Conservation (phyloP, 495 filamentous ascomycete genomes). For the Annulohypoxylon bovei region DNA sequence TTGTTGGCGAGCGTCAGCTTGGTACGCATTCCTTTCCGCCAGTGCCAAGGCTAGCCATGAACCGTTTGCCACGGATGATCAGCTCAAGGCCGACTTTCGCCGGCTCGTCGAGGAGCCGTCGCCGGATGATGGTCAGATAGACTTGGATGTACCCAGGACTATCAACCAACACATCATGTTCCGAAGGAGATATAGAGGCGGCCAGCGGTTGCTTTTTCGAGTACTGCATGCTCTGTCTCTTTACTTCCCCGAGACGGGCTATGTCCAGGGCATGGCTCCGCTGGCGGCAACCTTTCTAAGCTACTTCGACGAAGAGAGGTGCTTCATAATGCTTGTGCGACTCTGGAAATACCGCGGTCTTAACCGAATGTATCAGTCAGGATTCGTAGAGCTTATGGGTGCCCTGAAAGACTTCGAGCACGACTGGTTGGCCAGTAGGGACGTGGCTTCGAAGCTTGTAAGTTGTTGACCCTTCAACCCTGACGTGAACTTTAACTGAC, state of each 20-base stretch:
- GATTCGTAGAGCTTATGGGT: constrained; percentile 87
- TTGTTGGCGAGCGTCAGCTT: constrained; percentile 91
- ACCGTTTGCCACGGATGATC: constrained; percentile 68
- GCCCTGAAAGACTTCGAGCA: constrained; percentile 89
- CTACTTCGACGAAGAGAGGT: constrained; percentile 94
- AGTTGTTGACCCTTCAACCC: constrained; percentile 47
- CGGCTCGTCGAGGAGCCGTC: constrained; percentile 76
- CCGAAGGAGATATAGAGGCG: constrained; percentile 85
- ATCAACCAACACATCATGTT: constrained; percentile 99
- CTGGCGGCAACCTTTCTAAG: constrained; percentile 92
- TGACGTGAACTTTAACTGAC: constrained; percentile 21
- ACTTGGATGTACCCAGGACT: constrained; percentile 94
- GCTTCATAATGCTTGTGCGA: constrained; percentile 94
- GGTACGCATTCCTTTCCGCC: constrained; percentile 90
- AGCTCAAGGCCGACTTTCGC: constrained; percentile 75
- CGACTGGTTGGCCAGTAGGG: constrained; percentile 80
- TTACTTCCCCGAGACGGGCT: constrained; percentile 90
- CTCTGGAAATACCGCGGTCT: constrained; percentile 91
- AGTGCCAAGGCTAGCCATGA: constrained; percentile 74
- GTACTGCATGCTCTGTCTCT: constrained; percentile 91
- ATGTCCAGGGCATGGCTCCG: constrained; percentile 98
- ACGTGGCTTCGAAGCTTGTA: constrained; percentile 82
- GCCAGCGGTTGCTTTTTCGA: constrained; percentile 91
- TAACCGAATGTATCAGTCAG: constrained; percentile 82
- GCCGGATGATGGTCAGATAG: constrained; percentile 95